These are phyloP conservation scores for Carex pumila DNA, from an alignment of 176 grass and related monocot species.

Conservation along the genomic window DNA sequence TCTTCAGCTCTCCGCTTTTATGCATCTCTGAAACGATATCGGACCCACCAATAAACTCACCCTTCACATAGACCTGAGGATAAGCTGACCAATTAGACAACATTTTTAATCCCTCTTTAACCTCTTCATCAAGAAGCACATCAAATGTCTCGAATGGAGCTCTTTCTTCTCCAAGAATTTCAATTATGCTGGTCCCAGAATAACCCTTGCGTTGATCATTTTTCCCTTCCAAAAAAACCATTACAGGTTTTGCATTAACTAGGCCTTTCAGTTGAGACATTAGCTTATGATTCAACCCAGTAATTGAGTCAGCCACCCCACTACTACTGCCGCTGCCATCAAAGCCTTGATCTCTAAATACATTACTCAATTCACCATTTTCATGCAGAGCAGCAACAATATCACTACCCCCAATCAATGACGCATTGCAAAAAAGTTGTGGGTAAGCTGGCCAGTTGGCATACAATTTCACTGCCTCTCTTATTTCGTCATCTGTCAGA, in stretches of 20 bases:
- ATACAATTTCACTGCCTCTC: slow-evolving; percentile 27
- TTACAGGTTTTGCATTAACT: slow-evolving; percentile 24
- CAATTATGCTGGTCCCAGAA: background rate
- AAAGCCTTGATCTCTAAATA: slow-evolving; percentile 20
- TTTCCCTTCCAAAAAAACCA: slow-evolving; percentile 26
- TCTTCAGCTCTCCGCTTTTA: slow-evolving; percentile 4
- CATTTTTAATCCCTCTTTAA: slow-evolving; percentile 11
- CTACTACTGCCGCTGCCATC: background rate
- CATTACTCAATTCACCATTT: slow-evolving; percentile 26
- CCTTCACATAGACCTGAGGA: slow-evolving; percentile 17
- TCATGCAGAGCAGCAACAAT: slow-evolving; percentile 32
- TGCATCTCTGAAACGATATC: slow-evolving; percentile 21
- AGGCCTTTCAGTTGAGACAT: slow-evolving; percentile 13
- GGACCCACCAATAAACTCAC: slow-evolving; percentile 2
- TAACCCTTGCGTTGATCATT: slow-evolving; percentile 2
- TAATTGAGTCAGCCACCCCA: slow-evolving; percentile 5
- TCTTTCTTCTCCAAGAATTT: slow-evolving; percentile 20
- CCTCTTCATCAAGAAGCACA: slow-evolving; percentile 18
- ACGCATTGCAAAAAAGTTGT: slow-evolving; percentile 28
- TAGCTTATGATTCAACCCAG: background rate
- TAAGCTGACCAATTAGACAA: slow-evolving; percentile 14
- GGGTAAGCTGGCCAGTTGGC: slow-evolving; percentile 28
- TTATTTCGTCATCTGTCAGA: slow-evolving; percentile 17
- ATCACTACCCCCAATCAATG: slow-evolving; percentile 28
- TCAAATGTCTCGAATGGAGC: slow-evolving; percentile 23